Evolutionary conservation across 2,329 filamentous ascomycete genomes (phyloP), one percentile per base, ranked within the genome.

Genomic region (Chaetothyriales sp.): DNA sequence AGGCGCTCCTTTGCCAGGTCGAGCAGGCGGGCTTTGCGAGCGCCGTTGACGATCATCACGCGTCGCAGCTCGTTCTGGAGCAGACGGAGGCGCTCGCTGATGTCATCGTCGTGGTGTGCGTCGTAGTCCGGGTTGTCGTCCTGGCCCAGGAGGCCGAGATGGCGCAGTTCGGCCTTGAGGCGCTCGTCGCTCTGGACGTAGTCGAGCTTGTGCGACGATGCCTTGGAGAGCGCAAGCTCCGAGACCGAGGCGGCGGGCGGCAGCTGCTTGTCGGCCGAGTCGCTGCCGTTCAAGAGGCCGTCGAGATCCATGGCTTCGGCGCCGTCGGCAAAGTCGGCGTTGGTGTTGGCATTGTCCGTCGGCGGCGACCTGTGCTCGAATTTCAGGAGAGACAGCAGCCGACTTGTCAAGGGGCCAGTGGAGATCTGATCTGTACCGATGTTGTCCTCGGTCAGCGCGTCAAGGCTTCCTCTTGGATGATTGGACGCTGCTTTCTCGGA

Each of bases 1-100:
- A 98, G 90, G 58, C 88, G 83, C 66, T 95, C 89, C 61, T 89
- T 85, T 6, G 92, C 87, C 25, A 95, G 77, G 40, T 95, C 89
- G 1, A 87, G 81, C 9, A 98, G 75, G 2, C 89, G 81, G 5
- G 87, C 77, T 69, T 97, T 97, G 56, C 89, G 85, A 4, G 90
- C 88, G 43, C 89, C 90, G 66, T 98, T 98, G 67, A 86, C 73
- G 51, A 94, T 80, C 66, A 86, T 85, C 65, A 92, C 84, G 54
- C 89, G 82, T 59, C 87, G 85, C 2, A 98, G 77, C 49, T 87
- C 83, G 49, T 78, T 75, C 64, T 98, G 92, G 1, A 98, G 75
- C 20, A 88, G 80, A 9, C 92, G 88, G 19, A 98, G 73, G 18
- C 92, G 85, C 47, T 87, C 89, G 5, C 89, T 87, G 43, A 98